phyloP scores from a whole-genome alignment of 2,329 filamentous ascomycete genomes.

The Calonectria hawksworthii region DNA sequence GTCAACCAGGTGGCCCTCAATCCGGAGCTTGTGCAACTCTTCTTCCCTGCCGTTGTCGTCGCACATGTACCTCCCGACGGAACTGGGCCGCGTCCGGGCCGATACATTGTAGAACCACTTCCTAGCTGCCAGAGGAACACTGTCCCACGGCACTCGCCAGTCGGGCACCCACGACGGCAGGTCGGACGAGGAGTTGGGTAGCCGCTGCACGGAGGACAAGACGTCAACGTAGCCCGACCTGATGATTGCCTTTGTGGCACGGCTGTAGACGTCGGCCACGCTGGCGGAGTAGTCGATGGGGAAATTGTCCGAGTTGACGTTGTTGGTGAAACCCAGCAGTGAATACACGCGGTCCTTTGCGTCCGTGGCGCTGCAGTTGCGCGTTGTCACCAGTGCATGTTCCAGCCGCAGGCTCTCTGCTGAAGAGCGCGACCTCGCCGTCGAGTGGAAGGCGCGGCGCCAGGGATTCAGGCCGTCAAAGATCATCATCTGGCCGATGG shows the following conservation, averaged over 20 bases:
- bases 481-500: slow-evolving; percentile 12
- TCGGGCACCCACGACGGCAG: slow-evolving; percentile 16
- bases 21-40: slow-evolving; percentile 14
- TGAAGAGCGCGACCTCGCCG: neutral
- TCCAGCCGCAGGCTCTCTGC: slow-evolving; percentile 8
- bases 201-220: slow-evolving; percentile 14
- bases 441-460: slow-evolving; percentile 14
- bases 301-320: slow-evolving; percentile 1
- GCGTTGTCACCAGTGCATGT: slow-evolving; percentile 15
- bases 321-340: slow-evolving; percentile 12
- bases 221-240: slow-evolving; percentile 14
- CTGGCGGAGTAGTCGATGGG: slow-evolving; percentile 18
- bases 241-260: slow-evolving; percentile 17
- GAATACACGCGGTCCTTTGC: slow-evolving; percentile 14
- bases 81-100: neutral
- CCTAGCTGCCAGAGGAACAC: slow-evolving; percentile 2
- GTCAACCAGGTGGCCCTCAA: slow-evolving; percentile 11
- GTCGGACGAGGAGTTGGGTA: slow-evolving; percentile 3
- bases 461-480: slow-evolving; percentile 14
- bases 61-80: neutral
- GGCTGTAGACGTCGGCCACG: slow-evolving; percentile 19
- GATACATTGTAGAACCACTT: slow-evolving; percentile 19
- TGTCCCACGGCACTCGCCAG: slow-evolving; percentile 15
- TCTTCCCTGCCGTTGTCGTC: neutral
- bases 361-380: slow-evolving; percentile 20